Conservation (phyloP, 2,329 filamentous ascomycete genomes). For the Saccharata proteae region DNA sequence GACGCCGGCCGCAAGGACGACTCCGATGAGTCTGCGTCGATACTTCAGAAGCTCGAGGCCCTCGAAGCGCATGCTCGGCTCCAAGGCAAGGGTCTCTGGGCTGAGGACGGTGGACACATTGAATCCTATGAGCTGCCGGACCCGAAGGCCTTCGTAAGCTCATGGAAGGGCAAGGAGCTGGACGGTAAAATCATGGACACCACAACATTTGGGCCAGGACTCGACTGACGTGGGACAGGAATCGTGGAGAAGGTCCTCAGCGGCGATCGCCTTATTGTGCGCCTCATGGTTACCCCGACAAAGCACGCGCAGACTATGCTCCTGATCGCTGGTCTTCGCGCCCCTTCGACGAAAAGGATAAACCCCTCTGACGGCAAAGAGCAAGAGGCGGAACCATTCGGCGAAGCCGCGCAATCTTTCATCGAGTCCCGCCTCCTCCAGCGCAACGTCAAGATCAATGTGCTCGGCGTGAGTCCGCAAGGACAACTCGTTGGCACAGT, state of each 20-base stretch:
- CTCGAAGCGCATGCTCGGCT: slow-evolving; percentile 67
- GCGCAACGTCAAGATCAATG: slow-evolving; percentile 67
- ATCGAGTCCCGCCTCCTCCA: slow-evolving; percentile 80
- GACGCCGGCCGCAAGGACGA: slow-evolving; percentile 90
- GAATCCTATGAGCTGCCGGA: slow-evolving; percentile 72
- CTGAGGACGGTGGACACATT: slow-evolving; percentile 51
- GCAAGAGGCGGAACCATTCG: slow-evolving; percentile 77
- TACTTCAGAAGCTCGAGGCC: slow-evolving; percentile 65
- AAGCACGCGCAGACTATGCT: slow-evolving; percentile 85
- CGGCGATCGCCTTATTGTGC: slow-evolving; percentile 78
- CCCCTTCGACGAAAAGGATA: slow-evolving; percentile 78
- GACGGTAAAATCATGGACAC: slow-evolving; percentile 40
- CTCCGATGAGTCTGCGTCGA: slow-evolving; percentile 55
- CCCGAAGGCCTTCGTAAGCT: slow-evolving; percentile 60
- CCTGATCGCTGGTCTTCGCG: slow-evolving; percentile 76
- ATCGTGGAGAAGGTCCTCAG: slow-evolving; percentile 85
- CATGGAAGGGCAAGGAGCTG: slow-evolving; percentile 75
- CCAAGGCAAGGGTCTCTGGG: slow-evolving; percentile 74
- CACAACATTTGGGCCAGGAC: background rate
- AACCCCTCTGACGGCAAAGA: slow-evolving; percentile 67
- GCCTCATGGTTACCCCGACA: slow-evolving; percentile 66
- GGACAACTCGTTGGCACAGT: slow-evolving; percentile 82
- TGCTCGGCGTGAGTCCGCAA: slow-evolving; percentile 81
- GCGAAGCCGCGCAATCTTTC: slow-evolving; percentile 78
- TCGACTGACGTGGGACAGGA: slow-evolving; percentile 18